These are phyloP conservation scores for Phaeodactylum tricornutum DNA, from an alignment of 108 stramenopile species.

Conservation along the genomic window DNA sequence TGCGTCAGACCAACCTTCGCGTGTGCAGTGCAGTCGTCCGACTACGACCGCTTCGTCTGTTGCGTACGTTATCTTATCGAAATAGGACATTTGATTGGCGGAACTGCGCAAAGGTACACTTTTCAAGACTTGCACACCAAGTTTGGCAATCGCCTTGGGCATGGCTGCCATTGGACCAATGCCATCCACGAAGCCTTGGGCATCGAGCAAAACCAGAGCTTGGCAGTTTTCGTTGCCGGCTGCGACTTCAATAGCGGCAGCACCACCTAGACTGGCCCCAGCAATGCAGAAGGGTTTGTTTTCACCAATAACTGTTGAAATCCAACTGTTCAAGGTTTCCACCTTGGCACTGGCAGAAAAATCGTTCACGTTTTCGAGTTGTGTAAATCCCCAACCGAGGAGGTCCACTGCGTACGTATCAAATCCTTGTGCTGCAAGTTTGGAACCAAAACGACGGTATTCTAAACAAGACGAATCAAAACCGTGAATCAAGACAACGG, in stretches of 20 bases:
- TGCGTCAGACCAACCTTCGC: slow-evolving; percentile 81
- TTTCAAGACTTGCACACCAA: slow-evolving; percentile 71
- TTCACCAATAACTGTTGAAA: slow-evolving; percentile 31
- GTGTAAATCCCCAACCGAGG: slow-evolving; percentile 91
- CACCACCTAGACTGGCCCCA: slow-evolving; percentile 71
- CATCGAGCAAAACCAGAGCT: slow-evolving; percentile 66
- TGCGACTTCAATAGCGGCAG: slow-evolving; percentile 71
- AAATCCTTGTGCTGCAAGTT: slow-evolving; percentile 50
- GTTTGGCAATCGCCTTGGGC: slow-evolving; percentile 56
- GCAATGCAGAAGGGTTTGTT: slow-evolving; percentile 39
- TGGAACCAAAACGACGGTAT: slow-evolving; percentile 64
- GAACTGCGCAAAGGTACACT: slow-evolving; percentile 52
- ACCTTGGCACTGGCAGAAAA: slow-evolving; percentile 87
- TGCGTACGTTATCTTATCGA: slow-evolving; percentile 51
- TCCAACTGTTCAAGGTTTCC: slow-evolving; percentile 64
- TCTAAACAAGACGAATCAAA: slow-evolving; percentile 90
- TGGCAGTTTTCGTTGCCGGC: slow-evolving; percentile 21
- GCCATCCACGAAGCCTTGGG: slow-evolving; percentile 88
- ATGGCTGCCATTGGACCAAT: slow-evolving; percentile 72
- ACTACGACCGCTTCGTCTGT: slow-evolving; percentile 84
- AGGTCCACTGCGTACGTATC: slow-evolving; percentile 89
- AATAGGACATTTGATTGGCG: slow-evolving; percentile 85
- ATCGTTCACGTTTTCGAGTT: slow-evolving; percentile 41
- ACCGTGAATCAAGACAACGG: slow-evolving; percentile 71
- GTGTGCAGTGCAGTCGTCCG: slow-evolving; percentile 74